Evolutionary conservation across 129 eudicot genomes (phyloP), one percentile per base, ranked within the genome.

Genomic region (Lactuca sativa): DNA sequence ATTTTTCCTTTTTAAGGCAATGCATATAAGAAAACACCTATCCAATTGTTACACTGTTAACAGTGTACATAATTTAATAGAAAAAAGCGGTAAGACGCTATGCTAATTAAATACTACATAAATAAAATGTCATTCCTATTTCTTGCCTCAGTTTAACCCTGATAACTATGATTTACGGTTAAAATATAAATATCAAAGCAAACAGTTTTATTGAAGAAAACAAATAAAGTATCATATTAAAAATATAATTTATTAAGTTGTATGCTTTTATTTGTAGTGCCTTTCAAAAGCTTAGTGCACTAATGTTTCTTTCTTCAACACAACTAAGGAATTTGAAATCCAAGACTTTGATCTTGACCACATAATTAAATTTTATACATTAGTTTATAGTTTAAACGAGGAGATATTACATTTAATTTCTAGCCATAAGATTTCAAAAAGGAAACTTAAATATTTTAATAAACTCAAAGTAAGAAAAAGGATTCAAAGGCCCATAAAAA

Each of bases 401-500:
- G 67, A 34, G 69, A 48, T 6, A 59, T 44, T 38, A 34, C 70
- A 53, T 32, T 62, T 55, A 33, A 62, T 9, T 51, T 43, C 15
- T 37, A 51, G 4, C 11, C 51, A 16, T n/a, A 64, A 70, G 7
- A 40, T n/a, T 57, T 40, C 48, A 67, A 72, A 57, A 61, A 74
- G 62, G 54, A 37, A 57, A 32, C 37, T 33, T 62, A 65, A 73
- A 9, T 9, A 36, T 75, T 40, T 51, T 16, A 74, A 73, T 43
- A 31, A 10, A 25, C 7, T 64, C 62, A 62, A 55, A 69, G 78
- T 63, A 33, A 33, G 15, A 55, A 75, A 64, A 73, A n/a, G 37
- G 54, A 61, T 43, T 53, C 62, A 73, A 67, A 76, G 34, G 59
- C 67, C 59, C 76, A 56, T 66, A 66, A 49, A 56, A 64, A 70